Percentiles rank a stretch among this genome's conserved stretches.
Evolutionary conservation across 768 basidiomycete genomes (phyloP).

Genomic region (Sporobolomyces roseus): DNA sequence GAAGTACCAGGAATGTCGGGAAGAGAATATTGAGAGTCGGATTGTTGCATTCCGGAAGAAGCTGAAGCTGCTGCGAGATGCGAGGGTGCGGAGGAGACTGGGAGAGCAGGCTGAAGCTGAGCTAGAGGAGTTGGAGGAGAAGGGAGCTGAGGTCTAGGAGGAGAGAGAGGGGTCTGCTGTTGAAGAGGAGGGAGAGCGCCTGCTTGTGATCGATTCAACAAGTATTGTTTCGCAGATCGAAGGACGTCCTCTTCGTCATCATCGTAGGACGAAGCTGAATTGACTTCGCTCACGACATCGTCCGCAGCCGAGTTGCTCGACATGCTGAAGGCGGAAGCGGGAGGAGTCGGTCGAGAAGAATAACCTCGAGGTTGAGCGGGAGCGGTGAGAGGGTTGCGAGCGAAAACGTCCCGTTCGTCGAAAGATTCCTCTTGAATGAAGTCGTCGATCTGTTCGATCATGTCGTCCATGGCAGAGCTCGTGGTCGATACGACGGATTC

Average conservation of each 20-base stretch:
- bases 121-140: conserved; percentile 4
- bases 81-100: not conserved
- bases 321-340: too few species aligned
- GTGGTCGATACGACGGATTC: conserved; percentile 27
- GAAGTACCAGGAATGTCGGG: conserved; percentile 36
- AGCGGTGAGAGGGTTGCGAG: not conserved
- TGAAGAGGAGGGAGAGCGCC: too few species aligned
- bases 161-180: not conserved
- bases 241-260: conserved; percentile 22
- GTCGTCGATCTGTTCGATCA: conserved; percentile 37
- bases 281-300: conserved; percentile 17
- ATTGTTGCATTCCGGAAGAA: conserved; percentile 9
- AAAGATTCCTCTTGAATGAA: conserved; percentile 31
- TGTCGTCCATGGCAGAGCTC: conserved; percentile 35
- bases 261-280: conserved; percentile 27
- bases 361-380: not conserved
- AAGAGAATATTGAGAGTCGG: conserved; percentile 33
- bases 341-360: too few species aligned
- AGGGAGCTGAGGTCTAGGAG: not conserved
- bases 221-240: conserved; percentile 4
- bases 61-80: not conserved
- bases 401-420: conserved; percentile 3
- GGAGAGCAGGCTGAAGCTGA: not conserved
- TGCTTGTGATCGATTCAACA: conserved; percentile 9
- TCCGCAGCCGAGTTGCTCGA: conserved; percentile 9